Conservation (phyloP, 129 eudicot species). For the Centella asiatica region DNA sequence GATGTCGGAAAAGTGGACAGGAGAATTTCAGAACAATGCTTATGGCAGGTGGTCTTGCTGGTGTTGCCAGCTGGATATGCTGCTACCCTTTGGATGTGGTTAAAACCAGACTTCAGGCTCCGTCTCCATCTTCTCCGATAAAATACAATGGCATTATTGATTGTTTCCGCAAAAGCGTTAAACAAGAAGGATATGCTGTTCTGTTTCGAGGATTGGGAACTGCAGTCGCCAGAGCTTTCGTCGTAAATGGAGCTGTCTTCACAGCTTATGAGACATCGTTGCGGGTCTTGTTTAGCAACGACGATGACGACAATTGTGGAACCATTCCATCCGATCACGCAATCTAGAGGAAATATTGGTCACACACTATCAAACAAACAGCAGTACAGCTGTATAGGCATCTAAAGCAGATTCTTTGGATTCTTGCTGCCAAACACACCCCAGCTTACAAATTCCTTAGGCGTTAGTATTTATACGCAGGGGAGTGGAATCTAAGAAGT, state of each 20-base stretch:
- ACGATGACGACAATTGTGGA: constrained; percentile 19
- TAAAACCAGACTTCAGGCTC: constrained; percentile 78
- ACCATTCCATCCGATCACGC: constrained; percentile 36
- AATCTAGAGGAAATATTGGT: not conserved
- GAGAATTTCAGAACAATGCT: constrained; percentile 74
- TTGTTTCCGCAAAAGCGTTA: constrained; percentile 55
- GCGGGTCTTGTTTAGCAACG: constrained; percentile 42
- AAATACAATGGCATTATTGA: constrained; percentile 64
- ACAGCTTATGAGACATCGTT: constrained; percentile 81
- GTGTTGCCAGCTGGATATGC: constrained; percentile 79
- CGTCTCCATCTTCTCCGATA: constrained; percentile 22
- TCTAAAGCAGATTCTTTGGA: not conserved
- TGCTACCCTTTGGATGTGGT: constrained; percentile 86
- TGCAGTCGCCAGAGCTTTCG: constrained; percentile 73
- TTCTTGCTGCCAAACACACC: not conserved
- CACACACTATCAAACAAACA: not conserved
- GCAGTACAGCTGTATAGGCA: not conserved
- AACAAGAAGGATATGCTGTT: constrained; percentile 53
- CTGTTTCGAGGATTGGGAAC: constrained; percentile 77
- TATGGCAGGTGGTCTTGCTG: constrained; percentile 85
- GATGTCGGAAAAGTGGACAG: constrained; percentile 68
- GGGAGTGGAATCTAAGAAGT: constrained; percentile 12
- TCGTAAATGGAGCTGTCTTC: constrained; percentile 81
- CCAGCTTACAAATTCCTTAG: not conserved
- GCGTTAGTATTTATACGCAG: not conserved